Base-by-base conservation (phyloP, 2,329 filamentous ascomycete species). In the Salinomyces thailandicus region DNA sequence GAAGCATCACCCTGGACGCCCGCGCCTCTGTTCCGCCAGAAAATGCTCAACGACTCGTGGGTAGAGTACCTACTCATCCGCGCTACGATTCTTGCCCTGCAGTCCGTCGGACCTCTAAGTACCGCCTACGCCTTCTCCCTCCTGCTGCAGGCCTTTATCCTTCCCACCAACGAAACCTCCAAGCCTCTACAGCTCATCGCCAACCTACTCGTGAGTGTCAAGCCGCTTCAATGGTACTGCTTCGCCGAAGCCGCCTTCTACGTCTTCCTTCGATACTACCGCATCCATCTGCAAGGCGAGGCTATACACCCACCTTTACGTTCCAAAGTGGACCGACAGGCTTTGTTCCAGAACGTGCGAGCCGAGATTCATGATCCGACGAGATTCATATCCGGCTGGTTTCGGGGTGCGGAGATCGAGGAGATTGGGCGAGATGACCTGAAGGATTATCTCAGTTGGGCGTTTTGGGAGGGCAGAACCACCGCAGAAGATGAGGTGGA, bases 391-490 rank as follows among this genome's bases (percentile, higher is more conserved):
- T 64, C 61, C 33, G 64, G 67, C 41, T 85, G 80, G 80, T 82
- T 83, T 45, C 62, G 76, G n/a, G 73, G 72, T 19, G 73, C 77
- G 2, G 62, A 69, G 7, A 39, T 63, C 1, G 54, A 62, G 13
- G 74, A 79, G 20, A 74, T 85, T 37, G 65, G 69, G 30, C 63
- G 71, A n/a, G 77, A 82, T n/a, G 81, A 84, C 48, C 58, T 83
- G 35, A 69, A 67, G 45, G 75, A 81, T 43, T 83, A 81, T 47
- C 55, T 81, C 15, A 62, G 72, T 6, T 85, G 80, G 80, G 77
- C 73, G 1, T 75, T 84, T 49, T 73, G 50, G 45, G 54, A 58
- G 72, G 81, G 30, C 75, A 81, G 52, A 66, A 66, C 46, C 71
- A 73, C 81, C 47, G 69, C 79, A 41, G 75, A 79, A 7, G 63